These are phyloP conservation scores for Proliferodiscus dingleyae DNA, from an alignment of 2,329 filamentous ascomycete genomes.

Conservation along the genomic window DNA sequence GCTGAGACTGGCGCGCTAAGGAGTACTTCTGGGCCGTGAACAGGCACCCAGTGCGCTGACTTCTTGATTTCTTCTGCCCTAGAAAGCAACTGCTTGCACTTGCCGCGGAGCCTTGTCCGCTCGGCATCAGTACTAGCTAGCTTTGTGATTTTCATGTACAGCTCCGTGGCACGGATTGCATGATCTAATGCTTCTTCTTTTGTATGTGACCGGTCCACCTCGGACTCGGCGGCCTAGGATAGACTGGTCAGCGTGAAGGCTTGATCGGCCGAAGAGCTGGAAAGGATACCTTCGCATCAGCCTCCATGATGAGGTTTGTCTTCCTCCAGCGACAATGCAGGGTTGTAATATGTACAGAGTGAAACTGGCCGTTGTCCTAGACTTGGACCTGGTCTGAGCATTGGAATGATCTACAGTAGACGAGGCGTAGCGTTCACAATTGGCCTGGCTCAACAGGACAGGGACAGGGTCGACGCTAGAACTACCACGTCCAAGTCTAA, in stretches of 20 bases:
- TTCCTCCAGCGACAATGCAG: background rate
- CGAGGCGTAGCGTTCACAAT: too few relatives aligned
- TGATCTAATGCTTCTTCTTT: conserved; percentile 65
- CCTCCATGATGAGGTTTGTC: conserved; percentile 35
- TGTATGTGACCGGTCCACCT: conserved; percentile 44
- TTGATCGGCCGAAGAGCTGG: background rate
- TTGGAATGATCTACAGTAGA: too few relatives aligned
- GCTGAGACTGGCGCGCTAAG: conserved; percentile 40
- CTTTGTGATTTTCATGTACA: conserved; percentile 72
- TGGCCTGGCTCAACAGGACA: too few relatives aligned
- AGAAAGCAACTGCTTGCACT: conserved; percentile 65
- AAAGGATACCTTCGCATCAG: conserved; percentile 39
- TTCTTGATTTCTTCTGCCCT: conserved; percentile 72
- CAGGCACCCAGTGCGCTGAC: conserved; percentile 19
- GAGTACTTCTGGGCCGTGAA: conserved; percentile 18
- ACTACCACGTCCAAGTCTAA: too few relatives aligned
- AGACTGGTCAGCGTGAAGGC: conserved; percentile 13
- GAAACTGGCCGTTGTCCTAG: too few relatives aligned
- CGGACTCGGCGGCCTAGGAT: conserved; percentile 49
- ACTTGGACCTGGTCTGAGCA: too few relatives aligned
- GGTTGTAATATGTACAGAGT: background rate
- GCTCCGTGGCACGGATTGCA: conserved; percentile 72
- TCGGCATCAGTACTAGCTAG: conserved; percentile 58
- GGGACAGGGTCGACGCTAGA: too few relatives aligned
- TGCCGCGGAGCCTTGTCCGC: conserved; percentile 59